phyloP scores from a whole-genome alignment of 768 basidiomycete genomes.

The Nidularia pulvinata region DNA sequence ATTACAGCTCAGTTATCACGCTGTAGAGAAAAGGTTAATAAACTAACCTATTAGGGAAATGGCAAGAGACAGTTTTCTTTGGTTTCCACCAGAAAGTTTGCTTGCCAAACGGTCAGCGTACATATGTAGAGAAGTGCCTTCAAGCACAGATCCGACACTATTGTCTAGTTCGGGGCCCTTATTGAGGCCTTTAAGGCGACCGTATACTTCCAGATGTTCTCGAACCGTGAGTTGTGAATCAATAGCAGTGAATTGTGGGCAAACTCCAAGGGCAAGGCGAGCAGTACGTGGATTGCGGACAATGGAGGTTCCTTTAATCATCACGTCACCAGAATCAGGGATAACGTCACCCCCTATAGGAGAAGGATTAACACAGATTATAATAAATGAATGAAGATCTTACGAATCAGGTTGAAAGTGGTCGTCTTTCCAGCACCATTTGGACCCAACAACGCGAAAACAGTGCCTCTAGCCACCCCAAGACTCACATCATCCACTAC shows the following conservation, averaged over 20 bases:
- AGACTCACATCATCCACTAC: constrained; percentile 79
- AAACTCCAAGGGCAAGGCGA: constrained; percentile 73
- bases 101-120: constrained; percentile 70
- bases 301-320: constrained; percentile 67
- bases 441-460: constrained; percentile 77
- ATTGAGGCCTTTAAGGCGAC: constrained; percentile 61
- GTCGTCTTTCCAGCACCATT: constrained; percentile 88
- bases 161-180: constrained; percentile 37
- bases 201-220: constrained; percentile 74
- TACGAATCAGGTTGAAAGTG: constrained; percentile 79
- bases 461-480: constrained; percentile 56
- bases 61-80: constrained; percentile 64
- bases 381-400: constrained; percentile 13
- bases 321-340: constrained; percentile 68
- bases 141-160: constrained; percentile 52
- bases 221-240: constrained; percentile 77
- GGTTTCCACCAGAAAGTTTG: constrained; percentile 69
- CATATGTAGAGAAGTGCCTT: constrained; percentile 44
- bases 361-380: background rate
- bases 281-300: constrained; percentile 63
- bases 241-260: constrained; percentile 85
- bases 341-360: constrained; percentile 63
- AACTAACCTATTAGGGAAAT: constrained; percentile 62
- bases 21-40: background rate
- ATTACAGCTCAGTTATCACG: background rate